Conservation (phyloP, 495 filamentous ascomycete species). For the Aspergillus bridgeri region DNA sequence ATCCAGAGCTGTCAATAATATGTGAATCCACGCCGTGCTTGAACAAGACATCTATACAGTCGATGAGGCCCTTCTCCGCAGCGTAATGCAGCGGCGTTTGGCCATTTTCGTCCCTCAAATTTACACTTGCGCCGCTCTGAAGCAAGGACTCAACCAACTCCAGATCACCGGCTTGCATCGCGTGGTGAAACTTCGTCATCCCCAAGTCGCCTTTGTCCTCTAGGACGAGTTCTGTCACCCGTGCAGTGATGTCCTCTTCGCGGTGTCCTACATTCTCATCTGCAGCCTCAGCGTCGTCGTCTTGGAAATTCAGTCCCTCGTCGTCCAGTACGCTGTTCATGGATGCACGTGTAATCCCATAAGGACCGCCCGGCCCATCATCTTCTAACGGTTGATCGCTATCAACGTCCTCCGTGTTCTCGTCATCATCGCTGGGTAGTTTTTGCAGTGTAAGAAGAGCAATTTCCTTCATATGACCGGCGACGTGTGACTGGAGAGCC, state of each 20-base stretch:
- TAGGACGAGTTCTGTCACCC: constrained; percentile 22
- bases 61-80: constrained; percentile 20
- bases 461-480: constrained; percentile 33
- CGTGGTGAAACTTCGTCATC: constrained; percentile 30
- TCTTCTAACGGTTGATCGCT: constrained; percentile 29
- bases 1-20: constrained; percentile 21
- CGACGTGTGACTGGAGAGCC: constrained; percentile 30
- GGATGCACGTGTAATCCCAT: constrained; percentile 21
- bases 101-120: constrained; percentile 23
- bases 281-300: constrained; percentile 21
- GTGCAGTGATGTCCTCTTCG: constrained; percentile 24
- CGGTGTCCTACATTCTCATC: constrained; percentile 12
- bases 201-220: constrained; percentile 27
- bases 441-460: constrained; percentile 33
- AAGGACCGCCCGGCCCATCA: constrained; percentile 11
- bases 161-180: constrained; percentile 23
- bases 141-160: constrained; percentile 24
- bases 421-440: constrained; percentile 26
- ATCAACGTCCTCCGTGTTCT: constrained; percentile 22
- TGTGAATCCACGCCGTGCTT: constrained; percentile 13
- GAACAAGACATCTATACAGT: constrained; percentile 19
- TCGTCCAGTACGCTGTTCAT: constrained; percentile 34
- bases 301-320: constrained; percentile 25
- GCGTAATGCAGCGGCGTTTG: constrained; percentile 33
- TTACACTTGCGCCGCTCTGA: constrained; percentile 18